These are phyloP conservation scores for Colletotrichum acutatum DNA, from an alignment of 2,329 filamentous ascomycete genomes.

Conservation along the genomic window DNA sequence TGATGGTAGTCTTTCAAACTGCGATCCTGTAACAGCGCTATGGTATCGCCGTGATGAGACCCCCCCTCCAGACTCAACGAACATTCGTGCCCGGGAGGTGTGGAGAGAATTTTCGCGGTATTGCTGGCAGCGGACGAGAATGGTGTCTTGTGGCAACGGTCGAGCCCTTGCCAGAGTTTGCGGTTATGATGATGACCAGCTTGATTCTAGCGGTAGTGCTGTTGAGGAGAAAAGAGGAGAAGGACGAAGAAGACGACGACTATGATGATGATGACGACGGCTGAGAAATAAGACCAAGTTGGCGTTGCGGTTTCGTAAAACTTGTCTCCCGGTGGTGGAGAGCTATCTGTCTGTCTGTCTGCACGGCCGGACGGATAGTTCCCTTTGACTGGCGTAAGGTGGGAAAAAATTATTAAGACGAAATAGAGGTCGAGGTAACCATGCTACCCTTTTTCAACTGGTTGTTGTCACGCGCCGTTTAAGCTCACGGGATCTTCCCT, in stretches of 20 bases:
- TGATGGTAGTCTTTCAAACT: conserved; percentile 35
- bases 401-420: conserved; percentile 34
- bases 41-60: conserved; percentile 32
- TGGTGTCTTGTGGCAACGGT: conserved; percentile 14
- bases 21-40: conserved; percentile 30
- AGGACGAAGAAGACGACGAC: neutral
- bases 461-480: conserved; percentile 29
- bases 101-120: conserved; percentile 34
- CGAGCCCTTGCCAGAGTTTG: neutral
- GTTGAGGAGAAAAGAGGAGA: neutral
- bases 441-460: conserved; percentile 33
- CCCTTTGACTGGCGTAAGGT: conserved; percentile 27
- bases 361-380: conserved; percentile 27
- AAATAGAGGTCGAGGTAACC: conserved; percentile 33
- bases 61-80: conserved; percentile 41
- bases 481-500: conserved; percentile 43
- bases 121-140: conserved; percentile 8
- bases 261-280: conserved; percentile 18
- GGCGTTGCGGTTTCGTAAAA: conserved; percentile 25
- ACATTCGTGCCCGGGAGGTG: conserved; percentile 42
- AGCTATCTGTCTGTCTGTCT: conserved; percentile 28
- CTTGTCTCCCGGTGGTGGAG: conserved; percentile 25
- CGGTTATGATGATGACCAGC: neutral
- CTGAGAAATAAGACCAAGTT: conserved; percentile 7
- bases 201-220: neutral